phyloP scores from a whole-genome alignment of 208 protist genomes.

The Acanthamoeba culbertsoni region DNA sequence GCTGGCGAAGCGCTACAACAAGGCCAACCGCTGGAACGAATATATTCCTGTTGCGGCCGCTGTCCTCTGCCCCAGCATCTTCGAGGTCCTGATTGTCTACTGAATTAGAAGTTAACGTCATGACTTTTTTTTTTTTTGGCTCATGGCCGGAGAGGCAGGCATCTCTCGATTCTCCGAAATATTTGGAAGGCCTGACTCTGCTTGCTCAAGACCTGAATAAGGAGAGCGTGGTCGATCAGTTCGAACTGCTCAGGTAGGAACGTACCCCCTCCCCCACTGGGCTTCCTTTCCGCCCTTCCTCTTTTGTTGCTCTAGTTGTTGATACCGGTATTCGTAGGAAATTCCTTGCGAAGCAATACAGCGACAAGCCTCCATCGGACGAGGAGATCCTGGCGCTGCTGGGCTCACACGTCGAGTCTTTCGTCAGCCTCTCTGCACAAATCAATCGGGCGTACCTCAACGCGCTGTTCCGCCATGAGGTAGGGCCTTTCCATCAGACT shows the following conservation, averaged over 20 bases:
- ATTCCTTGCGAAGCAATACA: not conserved
- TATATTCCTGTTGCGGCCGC: not conserved
- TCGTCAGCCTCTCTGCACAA: not conserved
- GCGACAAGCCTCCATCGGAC: conserved; percentile 3
- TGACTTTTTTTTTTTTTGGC: too few relatives aligned
- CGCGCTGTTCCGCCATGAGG: conserved; percentile 5
- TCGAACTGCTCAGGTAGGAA: not conserved
- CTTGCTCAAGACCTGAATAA: not conserved
- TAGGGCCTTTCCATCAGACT: not conserved
- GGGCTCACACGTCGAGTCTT: not conserved
- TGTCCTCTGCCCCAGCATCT: not conserved
- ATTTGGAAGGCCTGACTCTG: not conserved
- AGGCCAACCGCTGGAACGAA: not conserved
- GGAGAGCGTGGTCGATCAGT: not conserved
- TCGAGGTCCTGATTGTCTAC: not conserved
- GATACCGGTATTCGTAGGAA: not conserved
- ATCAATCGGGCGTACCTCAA: conserved; percentile 26
- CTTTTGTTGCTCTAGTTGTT: not conserved
- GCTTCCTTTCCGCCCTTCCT: not conserved
- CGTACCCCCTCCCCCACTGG: not conserved
- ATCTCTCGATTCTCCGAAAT: not conserved
- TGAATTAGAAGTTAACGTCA: not conserved
- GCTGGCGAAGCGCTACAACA: not conserved
- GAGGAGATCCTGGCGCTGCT: not conserved
- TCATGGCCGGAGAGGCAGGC: too few relatives aligned